A percentile compares a stretch with the other conserved stretches of the same genome.
These are phyloP conservation scores for Centaurea solstitialis DNA, from an alignment of 129 eudicot species.

Conservation along the genomic window DNA sequence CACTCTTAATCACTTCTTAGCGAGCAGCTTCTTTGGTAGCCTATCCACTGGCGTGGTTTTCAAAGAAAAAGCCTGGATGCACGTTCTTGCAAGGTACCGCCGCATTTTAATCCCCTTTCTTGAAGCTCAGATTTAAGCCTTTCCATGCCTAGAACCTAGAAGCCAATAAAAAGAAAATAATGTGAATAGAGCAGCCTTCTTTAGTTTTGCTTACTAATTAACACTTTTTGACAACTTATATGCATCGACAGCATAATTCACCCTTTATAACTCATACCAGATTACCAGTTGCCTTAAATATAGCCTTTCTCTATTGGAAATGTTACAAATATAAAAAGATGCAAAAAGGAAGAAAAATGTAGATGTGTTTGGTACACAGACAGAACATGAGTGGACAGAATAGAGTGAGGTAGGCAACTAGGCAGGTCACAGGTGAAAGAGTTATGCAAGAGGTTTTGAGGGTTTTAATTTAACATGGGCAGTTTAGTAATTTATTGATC, in stretches of 20 bases:
- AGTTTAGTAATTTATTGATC: neutral
- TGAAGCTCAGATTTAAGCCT: constrained; percentile 88
- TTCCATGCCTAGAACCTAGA: constrained; percentile 84
- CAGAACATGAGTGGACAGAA: too few species aligned
- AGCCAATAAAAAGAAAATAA: neutral
- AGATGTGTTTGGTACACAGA: neutral
- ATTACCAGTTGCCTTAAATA: constrained; percentile 8
- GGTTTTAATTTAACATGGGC: neutral
- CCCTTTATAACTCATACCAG: neutral
- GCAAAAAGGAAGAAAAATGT: neutral
- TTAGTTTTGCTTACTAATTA: neutral
- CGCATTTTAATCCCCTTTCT: constrained; percentile 80
- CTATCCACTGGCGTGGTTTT: constrained; percentile 79
- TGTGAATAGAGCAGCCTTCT: neutral
- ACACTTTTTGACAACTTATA: neutral
- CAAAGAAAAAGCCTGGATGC: constrained; percentile 92
- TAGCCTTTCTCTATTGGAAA: neutral
- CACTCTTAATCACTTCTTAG: constrained; percentile 64
- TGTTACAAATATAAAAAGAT: neutral
- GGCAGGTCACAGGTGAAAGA: too few species aligned
- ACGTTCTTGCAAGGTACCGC: constrained; percentile 95
- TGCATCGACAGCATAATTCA: neutral
- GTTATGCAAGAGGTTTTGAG: too few species aligned
- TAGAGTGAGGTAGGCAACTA: too few species aligned
- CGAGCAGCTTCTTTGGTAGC: constrained; percentile 89